Conservation (phyloP, 169 alveolate genomes). For the Plasmodium gonderi region DNA sequence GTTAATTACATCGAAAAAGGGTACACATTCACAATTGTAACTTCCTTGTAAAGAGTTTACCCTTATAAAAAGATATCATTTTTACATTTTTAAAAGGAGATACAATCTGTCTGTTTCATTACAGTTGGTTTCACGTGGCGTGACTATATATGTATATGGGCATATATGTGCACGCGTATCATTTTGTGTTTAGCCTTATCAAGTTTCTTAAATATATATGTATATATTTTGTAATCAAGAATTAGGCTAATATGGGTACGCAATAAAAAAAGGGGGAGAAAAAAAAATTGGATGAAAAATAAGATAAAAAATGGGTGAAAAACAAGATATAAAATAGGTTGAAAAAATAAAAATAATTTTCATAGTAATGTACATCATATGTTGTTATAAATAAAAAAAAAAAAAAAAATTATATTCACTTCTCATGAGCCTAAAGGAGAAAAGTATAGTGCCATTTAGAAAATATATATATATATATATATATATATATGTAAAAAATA, state of each 20-base stretch:
- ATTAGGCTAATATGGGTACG: not conserved
- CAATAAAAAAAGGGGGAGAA: not conserved
- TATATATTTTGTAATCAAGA: slow-evolving; percentile 36
- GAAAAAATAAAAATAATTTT: not conserved
- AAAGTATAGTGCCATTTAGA: not conserved
- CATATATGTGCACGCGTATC: not conserved
- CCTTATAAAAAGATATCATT: not conserved
- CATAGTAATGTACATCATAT: not conserved
- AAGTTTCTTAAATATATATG: slow-evolving; percentile 6
- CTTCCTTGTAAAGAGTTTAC: not conserved
- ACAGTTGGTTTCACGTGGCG: not conserved
- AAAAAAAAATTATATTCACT: not conserved
- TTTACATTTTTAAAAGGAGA: slow-evolving; percentile 15
- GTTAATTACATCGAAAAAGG: not conserved
- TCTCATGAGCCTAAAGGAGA: not conserved
- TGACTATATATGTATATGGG: not conserved
- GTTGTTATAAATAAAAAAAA: not conserved
- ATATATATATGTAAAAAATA: too few species aligned
- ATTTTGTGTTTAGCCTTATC: not conserved
- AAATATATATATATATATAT: not conserved
- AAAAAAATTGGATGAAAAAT: not conserved
- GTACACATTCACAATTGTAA: not conserved
- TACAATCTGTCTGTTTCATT: not conserved
- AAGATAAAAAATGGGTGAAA: too few species aligned
- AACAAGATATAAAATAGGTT: too few species aligned